These are phyloP conservation scores for Cordyceps pruinosa DNA, from an alignment of 2,329 filamentous ascomycete genomes.

Conservation along the genomic window DNA sequence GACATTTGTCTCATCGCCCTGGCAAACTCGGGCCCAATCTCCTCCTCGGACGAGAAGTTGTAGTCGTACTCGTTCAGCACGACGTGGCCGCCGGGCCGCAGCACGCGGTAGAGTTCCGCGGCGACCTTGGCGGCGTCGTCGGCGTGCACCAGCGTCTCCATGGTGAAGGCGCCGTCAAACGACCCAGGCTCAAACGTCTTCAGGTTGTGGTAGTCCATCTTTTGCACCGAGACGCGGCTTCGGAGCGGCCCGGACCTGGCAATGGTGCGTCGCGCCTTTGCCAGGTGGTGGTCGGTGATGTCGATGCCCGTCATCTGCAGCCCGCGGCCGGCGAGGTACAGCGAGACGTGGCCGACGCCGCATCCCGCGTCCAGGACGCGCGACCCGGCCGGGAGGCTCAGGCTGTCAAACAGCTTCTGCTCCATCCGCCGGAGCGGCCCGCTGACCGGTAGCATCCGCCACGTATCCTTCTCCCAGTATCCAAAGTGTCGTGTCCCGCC, in stretches of 20 bases:
- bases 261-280: slow-evolving; percentile 36
- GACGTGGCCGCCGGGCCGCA: slow-evolving; percentile 40
- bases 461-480: slow-evolving; percentile 37
- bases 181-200: slow-evolving; percentile 29
- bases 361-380: slow-evolving; percentile 46
- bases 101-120: slow-evolving; percentile 38
- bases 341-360: slow-evolving; percentile 42
- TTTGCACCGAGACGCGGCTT: slow-evolving; percentile 30
- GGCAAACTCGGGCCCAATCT: slow-evolving; percentile 21
- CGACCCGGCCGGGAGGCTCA: slow-evolving; percentile 32
- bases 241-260: slow-evolving; percentile 25
- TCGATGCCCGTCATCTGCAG: slow-evolving; percentile 41
- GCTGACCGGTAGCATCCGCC: slow-evolving; percentile 42
- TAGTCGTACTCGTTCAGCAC: slow-evolving; percentile 43
- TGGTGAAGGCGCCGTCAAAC: slow-evolving; percentile 47
- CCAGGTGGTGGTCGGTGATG: slow-evolving; percentile 40
- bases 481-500: slow-evolving; percentile 45
- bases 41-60: slow-evolving; percentile 21
- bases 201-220: slow-evolving; percentile 47
- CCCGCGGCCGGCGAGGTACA: slow-evolving; percentile 37
- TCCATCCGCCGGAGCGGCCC: slow-evolving; percentile 41
- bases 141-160: slow-evolving; percentile 50
- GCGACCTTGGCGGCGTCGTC: slow-evolving; percentile 38
- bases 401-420: slow-evolving; percentile 34
- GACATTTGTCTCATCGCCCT: slow-evolving; percentile 32